phyloP scores from a whole-genome alignment of 1,284 basidiomycete species.

The Microbotryum scabiosae region DNA sequence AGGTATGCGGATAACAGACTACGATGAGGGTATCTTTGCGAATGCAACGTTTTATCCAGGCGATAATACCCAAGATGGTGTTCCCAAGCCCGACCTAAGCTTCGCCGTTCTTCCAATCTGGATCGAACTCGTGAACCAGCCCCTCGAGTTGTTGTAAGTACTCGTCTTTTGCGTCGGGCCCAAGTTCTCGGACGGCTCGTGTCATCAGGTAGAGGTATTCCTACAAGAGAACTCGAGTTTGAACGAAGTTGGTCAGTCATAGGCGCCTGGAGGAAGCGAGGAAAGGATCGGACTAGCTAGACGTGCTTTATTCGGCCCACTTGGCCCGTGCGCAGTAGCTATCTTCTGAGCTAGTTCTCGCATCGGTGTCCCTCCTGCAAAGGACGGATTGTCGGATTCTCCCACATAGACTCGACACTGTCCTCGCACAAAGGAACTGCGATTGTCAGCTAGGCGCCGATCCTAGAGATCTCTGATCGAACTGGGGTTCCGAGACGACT shows the following conservation, averaged over 20 bases:
- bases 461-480: background rate
- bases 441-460: background rate
- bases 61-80: too few relatives aligned
- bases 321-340: conserved; percentile 65
- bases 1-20: too few relatives aligned
- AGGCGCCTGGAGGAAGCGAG: too few relatives aligned
- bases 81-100: background rate
- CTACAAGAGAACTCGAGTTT: conserved; percentile 38
- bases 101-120: background rate
- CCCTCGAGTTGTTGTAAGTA: conserved; percentile 66
- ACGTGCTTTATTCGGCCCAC: conserved; percentile 67
- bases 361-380: conserved; percentile 38
- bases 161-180: conserved; percentile 63
- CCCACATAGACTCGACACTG: conserved; percentile 59
- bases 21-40: too few relatives aligned
- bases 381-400: conserved; percentile 64
- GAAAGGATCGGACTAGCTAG: background rate
- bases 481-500: conserved; percentile 26
- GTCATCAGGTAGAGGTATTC: conserved; percentile 72
- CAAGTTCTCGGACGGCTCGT: conserved; percentile 57
- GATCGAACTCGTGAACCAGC: conserved; percentile 10
- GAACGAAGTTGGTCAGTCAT: too few relatives aligned
- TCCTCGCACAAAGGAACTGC: background rate
- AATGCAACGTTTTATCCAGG: too few relatives aligned
- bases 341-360: conserved; percentile 45